phyloP scores from a whole-genome alignment of 2,329 filamentous ascomycete species.

The Hymenoscyphus fraxineus region DNA sequence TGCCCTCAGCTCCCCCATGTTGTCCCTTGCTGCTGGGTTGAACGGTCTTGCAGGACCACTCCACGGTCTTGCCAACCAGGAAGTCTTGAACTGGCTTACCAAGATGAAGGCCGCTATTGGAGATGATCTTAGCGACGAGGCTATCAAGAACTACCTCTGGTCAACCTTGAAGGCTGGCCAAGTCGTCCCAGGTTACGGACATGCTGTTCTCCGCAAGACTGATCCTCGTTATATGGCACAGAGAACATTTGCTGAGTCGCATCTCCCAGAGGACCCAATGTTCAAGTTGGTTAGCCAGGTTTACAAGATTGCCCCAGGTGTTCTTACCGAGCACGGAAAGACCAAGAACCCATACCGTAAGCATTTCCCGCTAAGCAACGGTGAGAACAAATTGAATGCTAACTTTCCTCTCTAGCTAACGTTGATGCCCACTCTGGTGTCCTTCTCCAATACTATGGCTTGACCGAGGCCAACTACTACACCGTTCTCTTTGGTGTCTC shows the following conservation, averaged over 20 bases:
- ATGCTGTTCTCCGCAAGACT: conserved; percentile 99
- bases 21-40: conserved; percentile 92
- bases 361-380: conserved; percentile 75
- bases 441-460: conserved; percentile 97
- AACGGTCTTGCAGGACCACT: conserved; percentile 98
- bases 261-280: conserved; percentile 96
- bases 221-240: conserved; percentile 98
- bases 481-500: conserved; percentile 99
- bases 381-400: conserved; percentile 38
- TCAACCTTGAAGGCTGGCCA: conserved; percentile 91
- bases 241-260: conserved; percentile 84
- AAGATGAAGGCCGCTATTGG: conserved; percentile 97
- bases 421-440: conserved; percentile 99
- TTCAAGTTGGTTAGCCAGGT: conserved; percentile 99
- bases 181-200: conserved; percentile 96
- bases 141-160: conserved; percentile 99
- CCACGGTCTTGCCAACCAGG: conserved; percentile 98
- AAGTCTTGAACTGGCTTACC: conserved; percentile 97
- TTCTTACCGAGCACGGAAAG: conserved; percentile 99
- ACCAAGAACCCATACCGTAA: conserved; percentile 57
- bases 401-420: conserved; percentile 74
- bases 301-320: conserved; percentile 98
- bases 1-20: conserved; percentile 94
- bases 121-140: conserved; percentile 91
- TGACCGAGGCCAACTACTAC: conserved; percentile 99